Conservation (phyloP, 2,329 filamentous ascomycete species). For the Acarospora socialis region DNA sequence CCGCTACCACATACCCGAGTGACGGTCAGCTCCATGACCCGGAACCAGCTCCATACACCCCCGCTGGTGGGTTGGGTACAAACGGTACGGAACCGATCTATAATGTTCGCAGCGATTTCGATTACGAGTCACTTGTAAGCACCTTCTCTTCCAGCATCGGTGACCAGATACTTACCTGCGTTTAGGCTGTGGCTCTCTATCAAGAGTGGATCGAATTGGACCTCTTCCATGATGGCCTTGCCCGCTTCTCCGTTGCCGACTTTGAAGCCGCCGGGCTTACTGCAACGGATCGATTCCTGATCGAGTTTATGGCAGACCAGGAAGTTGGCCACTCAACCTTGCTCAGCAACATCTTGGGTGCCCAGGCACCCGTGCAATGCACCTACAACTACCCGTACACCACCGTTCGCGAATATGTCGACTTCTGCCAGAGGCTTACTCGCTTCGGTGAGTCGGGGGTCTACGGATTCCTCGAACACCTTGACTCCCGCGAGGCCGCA, state of each 20-base stretch:
- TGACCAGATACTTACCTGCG: background rate
- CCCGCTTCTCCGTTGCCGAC: slow-evolving; percentile 52
- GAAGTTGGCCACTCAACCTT: slow-evolving; percentile 66
- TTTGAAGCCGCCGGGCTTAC: slow-evolving; percentile 55
- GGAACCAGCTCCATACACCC: slow-evolving; percentile 57
- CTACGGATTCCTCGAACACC: slow-evolving; percentile 65
- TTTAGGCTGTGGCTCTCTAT: slow-evolving; percentile 52
- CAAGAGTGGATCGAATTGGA: slow-evolving; percentile 79
- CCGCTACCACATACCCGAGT: slow-evolving; percentile 55
- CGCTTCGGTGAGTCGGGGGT: slow-evolving; percentile 67
- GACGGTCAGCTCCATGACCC: slow-evolving; percentile 54
- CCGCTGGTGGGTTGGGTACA: slow-evolving; percentile 59
- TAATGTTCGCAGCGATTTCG: slow-evolving; percentile 66
- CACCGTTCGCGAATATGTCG: slow-evolving; percentile 62
- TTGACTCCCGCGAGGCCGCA: slow-evolving; percentile 60
- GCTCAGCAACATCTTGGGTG: slow-evolving; percentile 62
- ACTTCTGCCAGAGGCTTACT: slow-evolving; percentile 77
- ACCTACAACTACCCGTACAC: slow-evolving; percentile 69
- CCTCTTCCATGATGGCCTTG: slow-evolving; percentile 63
- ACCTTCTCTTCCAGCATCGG: no score
- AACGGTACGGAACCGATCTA: slow-evolving; percentile 67
- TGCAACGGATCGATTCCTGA: slow-evolving; percentile 53
- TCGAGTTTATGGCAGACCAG: slow-evolving; percentile 65
- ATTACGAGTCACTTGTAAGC: slow-evolving; percentile 55
- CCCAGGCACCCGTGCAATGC: slow-evolving; percentile 56